A percentile compares a stretch with the other conserved stretches of the same genome.
Evolutionary conservation across 305 asterid genomes (phyloP).

Genomic region (Fraxinus ornus): DNA sequence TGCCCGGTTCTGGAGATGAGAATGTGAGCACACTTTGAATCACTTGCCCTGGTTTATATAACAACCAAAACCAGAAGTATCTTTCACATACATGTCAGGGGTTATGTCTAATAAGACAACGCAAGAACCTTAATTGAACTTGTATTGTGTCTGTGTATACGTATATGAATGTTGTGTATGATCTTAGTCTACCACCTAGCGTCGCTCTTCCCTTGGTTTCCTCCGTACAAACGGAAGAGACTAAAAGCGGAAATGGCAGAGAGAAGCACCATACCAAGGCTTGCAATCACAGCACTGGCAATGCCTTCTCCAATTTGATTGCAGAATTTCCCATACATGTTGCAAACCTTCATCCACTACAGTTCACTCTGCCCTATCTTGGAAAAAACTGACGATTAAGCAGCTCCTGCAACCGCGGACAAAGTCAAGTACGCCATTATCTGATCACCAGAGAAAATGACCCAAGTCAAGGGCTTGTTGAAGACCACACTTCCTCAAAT

Average conservation of each 20-base stretch:
- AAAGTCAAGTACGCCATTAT: conserved; percentile 74
- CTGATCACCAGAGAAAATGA: conserved; percentile 95
- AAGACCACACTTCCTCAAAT: conserved; percentile 70
- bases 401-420: conserved; percentile 74
- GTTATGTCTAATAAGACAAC: background rate
- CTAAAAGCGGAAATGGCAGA: conserved; percentile 80
- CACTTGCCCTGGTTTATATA: background rate
- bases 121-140: background rate
- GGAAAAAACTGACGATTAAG: conserved; percentile 59
- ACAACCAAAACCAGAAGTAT: background rate
- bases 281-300: conserved; percentile 56
- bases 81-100: background rate
- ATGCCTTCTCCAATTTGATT: conserved; percentile 80
- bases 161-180: background rate
- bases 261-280: conserved; percentile 55
- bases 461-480: conserved; percentile 91
- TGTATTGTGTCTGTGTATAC: background rate
- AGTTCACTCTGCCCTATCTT: conserved; percentile 67
- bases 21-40: background rate
- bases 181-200: conserved; percentile 36
- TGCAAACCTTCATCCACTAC: conserved; percentile 88
- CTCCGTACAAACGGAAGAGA: conserved; percentile 89
- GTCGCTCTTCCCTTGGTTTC: conserved; percentile 45
- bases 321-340: conserved; percentile 69
- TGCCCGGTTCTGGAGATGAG: too few relatives aligned